Percentiles rank a stretch among this genome's conserved stretches.
Conservation (phyloP, 1,284 basidiomycete genomes). For the Apiotrichum akiyoshidainum region DNA sequence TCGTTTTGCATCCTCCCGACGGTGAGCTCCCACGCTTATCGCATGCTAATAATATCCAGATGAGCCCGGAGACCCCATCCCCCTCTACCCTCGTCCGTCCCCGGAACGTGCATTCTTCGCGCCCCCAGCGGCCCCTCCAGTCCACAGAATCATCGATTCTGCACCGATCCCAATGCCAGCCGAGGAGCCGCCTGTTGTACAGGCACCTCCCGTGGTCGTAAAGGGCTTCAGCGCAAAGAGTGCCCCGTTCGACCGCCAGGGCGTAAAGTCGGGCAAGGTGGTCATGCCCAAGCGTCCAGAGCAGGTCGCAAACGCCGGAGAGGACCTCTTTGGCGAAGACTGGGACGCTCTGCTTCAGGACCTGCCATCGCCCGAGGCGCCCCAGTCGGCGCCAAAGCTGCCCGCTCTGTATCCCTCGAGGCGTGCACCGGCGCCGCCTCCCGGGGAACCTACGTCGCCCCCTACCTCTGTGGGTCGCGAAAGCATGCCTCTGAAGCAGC, state of each 20-base stretch:
- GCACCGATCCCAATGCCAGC: background rate
- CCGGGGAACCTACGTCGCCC: too few species aligned
- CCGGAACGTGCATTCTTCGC: conserved; percentile 3
- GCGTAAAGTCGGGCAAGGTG: background rate
- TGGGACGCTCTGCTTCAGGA: conserved; percentile 5
- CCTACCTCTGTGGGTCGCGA: too few species aligned
- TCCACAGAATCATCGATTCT: background rate
- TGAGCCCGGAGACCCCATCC: conserved; percentile 11
- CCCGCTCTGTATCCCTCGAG: background rate
- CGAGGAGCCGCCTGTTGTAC: background rate
- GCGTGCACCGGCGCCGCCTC: background rate
- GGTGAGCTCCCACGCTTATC: conserved; percentile 3
- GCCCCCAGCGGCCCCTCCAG: background rate
- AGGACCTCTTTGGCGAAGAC: conserved; percentile 6
- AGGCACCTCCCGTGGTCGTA: background rate
- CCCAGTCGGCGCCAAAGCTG: background rate
- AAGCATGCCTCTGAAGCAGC: too few species aligned
- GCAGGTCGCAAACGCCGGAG: background rate
- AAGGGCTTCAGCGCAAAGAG: background rate
- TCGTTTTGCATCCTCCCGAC: conserved; percentile 16
- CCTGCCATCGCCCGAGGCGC: background rate
- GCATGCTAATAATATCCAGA: conserved; percentile 5
- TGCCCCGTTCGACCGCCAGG: background rate
- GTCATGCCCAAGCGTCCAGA: conserved; percentile 1
- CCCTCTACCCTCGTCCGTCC: conserved; percentile 14